Base-by-base conservation (phyloP, 306 rosid genomes). In the Echinosophora koreensis region DNA sequence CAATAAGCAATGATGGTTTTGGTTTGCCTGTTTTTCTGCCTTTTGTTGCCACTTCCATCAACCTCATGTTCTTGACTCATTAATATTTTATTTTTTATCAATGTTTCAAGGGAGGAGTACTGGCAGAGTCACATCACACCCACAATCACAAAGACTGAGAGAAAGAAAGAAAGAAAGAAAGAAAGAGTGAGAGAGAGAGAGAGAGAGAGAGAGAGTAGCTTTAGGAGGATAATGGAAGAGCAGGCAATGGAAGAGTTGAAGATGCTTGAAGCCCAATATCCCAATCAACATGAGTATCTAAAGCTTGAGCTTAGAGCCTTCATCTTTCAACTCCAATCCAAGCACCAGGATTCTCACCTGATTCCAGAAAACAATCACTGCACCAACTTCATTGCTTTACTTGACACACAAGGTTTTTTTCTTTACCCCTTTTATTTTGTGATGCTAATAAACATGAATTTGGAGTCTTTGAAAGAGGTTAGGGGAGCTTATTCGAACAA, bases 221-320 rank as follows among this genome's bases (percentile, higher is more conserved):
- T n/a, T n/a, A 0, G 37, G 1, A 55, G 14, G 27, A 74, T 17
- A 27, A 77, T 86, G 77, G 92, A 84, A 71, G 84, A 88, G 56
- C 84, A 77, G 11, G 92, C 88, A 47, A 86, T 66, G 51, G 80
- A 80, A 47, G 92, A 88, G 81, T 64, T 88, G 62, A 37, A 82
- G 54, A 35, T 67, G 28, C 88, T 88, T 55, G 88, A 88, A 79
- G 52, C 80, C n/a, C 87, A 71, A 12, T 79, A 86, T 16, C 92
- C 92, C 38, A 52, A 86, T 75, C 88, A 80, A 12, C 82, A 79
- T 69, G 63, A 82, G 18, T 66, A 52, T 69, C 82, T 88, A 5
- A 88, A 88, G 39, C 67, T 84, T 38, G 90, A 88, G 30, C 87
- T 88, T 22, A 80, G 66, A n/a, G 77, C 90, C 58, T 84, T 88